Conservation (phyloP, 2,329 filamentous ascomycete species). For the Camillea tinctor region DNA sequence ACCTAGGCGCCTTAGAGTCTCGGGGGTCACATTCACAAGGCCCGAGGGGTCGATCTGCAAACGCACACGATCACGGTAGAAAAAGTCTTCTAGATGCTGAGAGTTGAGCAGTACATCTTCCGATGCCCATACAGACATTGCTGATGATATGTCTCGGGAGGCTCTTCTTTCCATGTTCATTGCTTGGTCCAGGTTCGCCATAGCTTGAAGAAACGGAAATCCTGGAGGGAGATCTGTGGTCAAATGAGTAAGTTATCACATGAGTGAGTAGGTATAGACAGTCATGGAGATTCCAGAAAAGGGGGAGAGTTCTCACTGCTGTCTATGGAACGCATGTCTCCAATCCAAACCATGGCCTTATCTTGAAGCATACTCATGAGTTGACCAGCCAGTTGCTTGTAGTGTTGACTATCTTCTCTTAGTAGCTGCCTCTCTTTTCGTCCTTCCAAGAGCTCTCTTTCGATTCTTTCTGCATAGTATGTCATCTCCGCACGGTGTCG, state of each 20-base stretch:
- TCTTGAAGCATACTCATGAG: constrained; percentile 3
- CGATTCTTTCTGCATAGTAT: constrained; percentile 3
- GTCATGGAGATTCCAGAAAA: background rate
- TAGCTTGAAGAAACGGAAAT: background rate
- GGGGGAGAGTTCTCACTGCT: background rate
- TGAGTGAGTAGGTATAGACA: background rate
- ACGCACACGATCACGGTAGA: constrained; percentile 11
- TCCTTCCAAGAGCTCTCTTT: constrained; percentile 4
- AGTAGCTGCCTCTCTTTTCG: constrained; percentile 5
- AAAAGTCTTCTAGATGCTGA: constrained; percentile 11
- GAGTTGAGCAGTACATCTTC: constrained; percentile 8
- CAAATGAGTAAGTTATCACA: no score
- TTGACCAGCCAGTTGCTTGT: constrained; percentile 2
- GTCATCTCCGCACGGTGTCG: constrained; percentile 7
- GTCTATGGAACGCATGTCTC: background rate
- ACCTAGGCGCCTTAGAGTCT: background rate
- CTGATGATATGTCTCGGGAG: background rate
- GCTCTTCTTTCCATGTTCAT: background rate
- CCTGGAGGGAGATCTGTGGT: background rate
- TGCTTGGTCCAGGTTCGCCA: background rate
- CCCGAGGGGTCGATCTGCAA: constrained; percentile 1
- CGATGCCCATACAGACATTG: constrained; percentile 1
- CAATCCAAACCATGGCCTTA: constrained; percentile 2
- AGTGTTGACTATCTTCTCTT: constrained; percentile 4
- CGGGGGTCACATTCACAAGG: background rate